Evolutionary conservation across 129 eudicot genomes (phyloP).

Genomic region (Rutidosis leptorrhynchoides): DNA sequence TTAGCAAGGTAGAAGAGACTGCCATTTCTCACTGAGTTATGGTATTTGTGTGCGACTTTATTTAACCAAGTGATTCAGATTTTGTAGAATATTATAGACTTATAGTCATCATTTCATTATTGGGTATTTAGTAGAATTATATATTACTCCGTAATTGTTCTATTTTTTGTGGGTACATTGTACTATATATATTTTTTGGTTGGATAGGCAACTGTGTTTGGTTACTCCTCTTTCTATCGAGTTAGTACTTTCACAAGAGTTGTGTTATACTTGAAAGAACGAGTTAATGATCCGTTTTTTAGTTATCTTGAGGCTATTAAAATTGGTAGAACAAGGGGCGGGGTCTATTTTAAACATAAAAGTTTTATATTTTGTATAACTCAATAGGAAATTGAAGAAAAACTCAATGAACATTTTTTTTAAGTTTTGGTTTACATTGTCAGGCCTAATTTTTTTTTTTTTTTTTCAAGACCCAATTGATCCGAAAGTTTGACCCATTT

Average conservation of each 20-base stretch:
- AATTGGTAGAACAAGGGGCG: constrained; percentile 56
- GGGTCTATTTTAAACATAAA: constrained; percentile 52
- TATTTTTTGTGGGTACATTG: background rate
- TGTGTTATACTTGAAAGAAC: constrained; percentile 52
- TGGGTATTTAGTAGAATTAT: background rate
- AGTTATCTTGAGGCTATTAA: constrained; percentile 48
- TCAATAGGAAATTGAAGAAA: too few relatives aligned
- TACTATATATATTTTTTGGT: background rate
- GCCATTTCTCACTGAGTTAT: constrained; percentile 35
- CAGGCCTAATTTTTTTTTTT: too few relatives aligned
- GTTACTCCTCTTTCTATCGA: background rate
- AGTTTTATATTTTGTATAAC: too few relatives aligned
- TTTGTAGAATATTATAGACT: constrained; percentile 16
- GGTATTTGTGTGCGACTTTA: background rate
- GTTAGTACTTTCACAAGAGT: constrained; percentile 25
- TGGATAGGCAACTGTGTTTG: background rate
- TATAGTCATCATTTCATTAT: background rate
- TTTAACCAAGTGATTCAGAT: constrained; percentile 2
- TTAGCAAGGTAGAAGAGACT: constrained; percentile 48
- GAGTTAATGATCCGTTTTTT: constrained; percentile 29
- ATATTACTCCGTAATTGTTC: background rate
- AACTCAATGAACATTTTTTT: too few relatives aligned
- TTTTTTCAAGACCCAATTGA: too few relatives aligned
- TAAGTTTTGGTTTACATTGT: too few relatives aligned
- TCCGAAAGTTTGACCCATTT: too few relatives aligned